These are phyloP conservation scores for Puccinia horiana DNA, from an alignment of 1,284 basidiomycete genomes.

Conservation along the genomic window DNA sequence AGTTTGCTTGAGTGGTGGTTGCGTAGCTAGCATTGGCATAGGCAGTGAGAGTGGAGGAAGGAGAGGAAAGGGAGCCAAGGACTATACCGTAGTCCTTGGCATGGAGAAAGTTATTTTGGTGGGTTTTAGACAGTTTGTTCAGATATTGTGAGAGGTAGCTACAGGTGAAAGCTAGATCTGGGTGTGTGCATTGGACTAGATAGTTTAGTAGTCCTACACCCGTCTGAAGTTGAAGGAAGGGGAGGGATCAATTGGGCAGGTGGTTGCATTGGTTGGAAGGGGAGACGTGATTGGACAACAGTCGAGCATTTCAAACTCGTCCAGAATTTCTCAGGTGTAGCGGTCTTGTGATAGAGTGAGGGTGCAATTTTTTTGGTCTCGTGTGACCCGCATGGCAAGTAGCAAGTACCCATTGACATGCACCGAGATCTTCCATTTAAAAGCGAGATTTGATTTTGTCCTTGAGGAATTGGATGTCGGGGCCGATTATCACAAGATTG, in stretches of 20 bases:
- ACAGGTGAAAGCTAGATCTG: slow-evolving; percentile 19
- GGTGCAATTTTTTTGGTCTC: neutral
- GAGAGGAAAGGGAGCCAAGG: neutral
- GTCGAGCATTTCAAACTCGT: neutral
- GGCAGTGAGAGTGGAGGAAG: neutral
- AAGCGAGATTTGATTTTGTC: neutral
- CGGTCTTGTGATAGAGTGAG: neutral
- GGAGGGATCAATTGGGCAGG: neutral
- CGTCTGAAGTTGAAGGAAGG: neutral
- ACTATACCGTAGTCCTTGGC: too few relatives aligned
- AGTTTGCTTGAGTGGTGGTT: too few relatives aligned
- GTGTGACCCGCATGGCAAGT: neutral
- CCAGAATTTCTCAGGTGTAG: neutral
- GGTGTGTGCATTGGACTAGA: slow-evolving; percentile 20
- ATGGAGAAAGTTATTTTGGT: neutral
- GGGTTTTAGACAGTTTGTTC: neutral
- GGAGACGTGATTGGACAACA: neutral
- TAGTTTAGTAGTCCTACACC: slow-evolving; percentile 17
- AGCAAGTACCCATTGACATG: neutral
- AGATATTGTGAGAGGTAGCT: slow-evolving; percentile 15
- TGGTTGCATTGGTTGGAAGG: neutral
- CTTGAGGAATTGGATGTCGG: neutral
- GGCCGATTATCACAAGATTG: neutral
- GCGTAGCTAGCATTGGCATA: neutral
- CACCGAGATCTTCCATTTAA: neutral